Evolutionary conservation across 2,329 filamentous ascomycete genomes (phyloP).

Genomic region (Diaporthe humulicola): DNA sequence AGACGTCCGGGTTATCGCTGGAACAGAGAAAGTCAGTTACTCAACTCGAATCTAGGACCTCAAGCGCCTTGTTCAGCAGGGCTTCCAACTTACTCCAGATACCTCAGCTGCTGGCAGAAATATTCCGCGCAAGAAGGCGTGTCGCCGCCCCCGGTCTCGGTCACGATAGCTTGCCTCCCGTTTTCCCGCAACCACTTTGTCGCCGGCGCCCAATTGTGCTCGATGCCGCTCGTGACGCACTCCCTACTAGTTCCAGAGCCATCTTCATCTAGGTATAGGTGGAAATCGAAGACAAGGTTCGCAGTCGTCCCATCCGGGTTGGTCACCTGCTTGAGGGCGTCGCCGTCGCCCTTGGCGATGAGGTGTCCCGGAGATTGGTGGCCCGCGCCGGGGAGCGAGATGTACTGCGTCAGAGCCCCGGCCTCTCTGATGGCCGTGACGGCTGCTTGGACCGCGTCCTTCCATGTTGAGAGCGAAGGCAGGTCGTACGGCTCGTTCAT

Average conservation of each 20-base stretch:
- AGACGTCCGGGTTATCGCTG: slow-evolving; percentile 11
- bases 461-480: slow-evolving; percentile 67
- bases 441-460: slow-evolving; percentile 68
- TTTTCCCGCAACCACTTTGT: slow-evolving; percentile 51
- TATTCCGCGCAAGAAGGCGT: slow-evolving; percentile 49
- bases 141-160: slow-evolving; percentile 54
- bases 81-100: slow-evolving; percentile 43
- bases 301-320: slow-evolving; percentile 70
- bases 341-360: slow-evolving; percentile 59
- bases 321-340: slow-evolving; percentile 62
- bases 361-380: slow-evolving; percentile 59
- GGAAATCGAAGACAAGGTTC: slow-evolving; percentile 69
- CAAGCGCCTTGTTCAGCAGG: too few relatives aligned
- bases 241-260: slow-evolving; percentile 64
- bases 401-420: slow-evolving; percentile 71
- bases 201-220: slow-evolving; percentile 48
- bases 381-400: slow-evolving; percentile 72
- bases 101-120: slow-evolving; percentile 49
- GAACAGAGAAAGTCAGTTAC: neutral
- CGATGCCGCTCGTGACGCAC: slow-evolving; percentile 63
- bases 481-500: slow-evolving; percentile 77
- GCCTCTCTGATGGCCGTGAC: slow-evolving; percentile 74
- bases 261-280: slow-evolving; percentile 72
- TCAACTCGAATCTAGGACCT: neutral
- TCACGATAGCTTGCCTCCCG: slow-evolving; percentile 50